Evolutionary conservation across 2,329 filamentous ascomycete genomes (phyloP), one percentile per base, ranked within the genome.

Genomic region (Aureobasidium leucospermi): DNA sequence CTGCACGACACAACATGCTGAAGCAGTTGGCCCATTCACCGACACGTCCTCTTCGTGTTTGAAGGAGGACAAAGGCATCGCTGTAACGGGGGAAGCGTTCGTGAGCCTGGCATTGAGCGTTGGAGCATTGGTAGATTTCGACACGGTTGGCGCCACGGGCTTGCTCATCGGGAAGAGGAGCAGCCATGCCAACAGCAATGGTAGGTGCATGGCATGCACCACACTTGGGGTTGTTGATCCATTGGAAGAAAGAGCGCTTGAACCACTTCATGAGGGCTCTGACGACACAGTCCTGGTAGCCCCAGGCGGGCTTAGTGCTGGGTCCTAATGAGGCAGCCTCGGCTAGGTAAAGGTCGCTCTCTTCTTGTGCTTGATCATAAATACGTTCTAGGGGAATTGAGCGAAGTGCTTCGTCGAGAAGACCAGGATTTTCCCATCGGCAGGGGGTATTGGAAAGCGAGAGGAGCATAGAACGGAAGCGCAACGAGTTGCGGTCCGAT

Each of bases 21-120:
- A 99, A 99, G 80, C 92, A 96, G 76, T 96, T 97, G 65, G 90
- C 91, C 91, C 94, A 97, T 77, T 99, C 94, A 63, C 94, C 94
- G 62, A 88, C 88, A 66, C 94, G 86, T 38, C 94, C 94, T 66
- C 88, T 83, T 66, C 89, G 81, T 31, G 90, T 95, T 73, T 96
- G 88, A 45, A 99, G 78, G 62, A 97, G 76, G 53, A 91, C 87
- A 86, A 95, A 97, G 29, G 96, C 93, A 71, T 99, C 93, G 61
- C 90, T 93, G 73, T 96, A 97, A 62, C 94, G 85, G 41, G 94
- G 92, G 66, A 96, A 99, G 64, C 93, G 85, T 73, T 96, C 93
- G 69, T 86, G 90, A 31, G 85, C 82, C 49, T 85, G 83, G 73
- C 93, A 99, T 48, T 80, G 79, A 1, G 82, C 77, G 62, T 85